Base-by-base conservation (phyloP, 768 basidiomycete genomes). In the Amanita muscaria region DNA sequence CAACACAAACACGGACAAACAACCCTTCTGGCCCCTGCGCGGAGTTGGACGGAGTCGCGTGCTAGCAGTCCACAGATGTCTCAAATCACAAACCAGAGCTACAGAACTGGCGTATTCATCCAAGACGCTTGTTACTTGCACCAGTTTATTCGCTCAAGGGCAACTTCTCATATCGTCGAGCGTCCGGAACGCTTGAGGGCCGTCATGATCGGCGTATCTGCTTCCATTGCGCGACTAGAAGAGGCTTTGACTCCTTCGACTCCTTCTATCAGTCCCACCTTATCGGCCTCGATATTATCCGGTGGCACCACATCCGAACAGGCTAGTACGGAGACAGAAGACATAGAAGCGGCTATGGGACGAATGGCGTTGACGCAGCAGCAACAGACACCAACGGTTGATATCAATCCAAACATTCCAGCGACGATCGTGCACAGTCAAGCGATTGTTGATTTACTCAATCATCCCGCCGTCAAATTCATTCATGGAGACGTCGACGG, bases 141-240 rank as follows among this genome's bases (percentile, higher is more conserved):
- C 56, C 73, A 67, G 38, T 94, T 80, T 55, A 88, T 92, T 43
- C 81, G 92, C 12, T 79, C 80, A 12, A 71, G 75, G 40, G 83
- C 89, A 53, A 68, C 69, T 0, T 88, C 86, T 1, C 67, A 70
- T 35, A 81, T 96, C 42, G 78, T 93, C n/a, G 94, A 98, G 59
- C 74, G 89, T 8, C 93, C 93, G 0, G 88, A 96, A 58, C 79
- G 94, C 18, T 66, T 98, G 21, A 76, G 83, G 39, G 92, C 92
- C 0, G 78, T 97, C 40, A 79, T 81, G 51, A 56, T 87, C 4
- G 94, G 93, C 1, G 69, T 96, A 6, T 74, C 90, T 2, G 84
- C 85, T 5, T 88, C 84, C 0, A 69, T 88, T 15, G 75, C 90
- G 5, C 76, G 83, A 39, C 63, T 91, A 3, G 83, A 88, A 52